Conservation (phyloP, 805 yeast species). For the Pichia nanzhaoensis region DNA sequence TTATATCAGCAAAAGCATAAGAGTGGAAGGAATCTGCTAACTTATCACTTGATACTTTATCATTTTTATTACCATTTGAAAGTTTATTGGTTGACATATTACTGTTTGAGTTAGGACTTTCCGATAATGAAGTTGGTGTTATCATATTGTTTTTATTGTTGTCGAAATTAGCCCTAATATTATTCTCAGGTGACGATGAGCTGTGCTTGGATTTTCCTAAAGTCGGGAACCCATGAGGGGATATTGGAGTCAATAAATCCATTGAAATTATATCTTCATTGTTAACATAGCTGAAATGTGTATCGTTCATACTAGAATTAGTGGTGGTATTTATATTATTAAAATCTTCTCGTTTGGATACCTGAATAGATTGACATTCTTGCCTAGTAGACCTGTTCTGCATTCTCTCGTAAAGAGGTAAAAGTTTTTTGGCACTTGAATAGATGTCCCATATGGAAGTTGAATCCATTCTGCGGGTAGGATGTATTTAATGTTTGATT, state of each 20-base stretch:
- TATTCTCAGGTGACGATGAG: background rate
- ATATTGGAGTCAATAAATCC: conserved; percentile 21
- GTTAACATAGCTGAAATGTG: conserved; percentile 4
- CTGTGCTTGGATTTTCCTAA: background rate
- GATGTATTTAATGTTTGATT: too few relatives aligned
- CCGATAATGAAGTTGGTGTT: conserved; percentile 21
- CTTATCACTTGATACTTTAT: background rate
- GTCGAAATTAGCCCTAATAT: background rate
- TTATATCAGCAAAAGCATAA: conserved; percentile 22
- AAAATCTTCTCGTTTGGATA: background rate
- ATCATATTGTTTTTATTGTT: conserved; percentile 15
- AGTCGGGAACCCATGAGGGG: conserved; percentile 1
- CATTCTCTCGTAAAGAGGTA: conserved; percentile 31
- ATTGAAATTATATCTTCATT: conserved; percentile 14
- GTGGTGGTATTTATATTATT: background rate
- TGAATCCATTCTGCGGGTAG: too few relatives aligned
- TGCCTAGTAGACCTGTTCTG: conserved; percentile 24
- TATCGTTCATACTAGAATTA: background rate
- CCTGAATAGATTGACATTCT: conserved; percentile 23
- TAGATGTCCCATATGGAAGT: conserved; percentile 33
- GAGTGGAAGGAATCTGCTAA: conserved; percentile 3
- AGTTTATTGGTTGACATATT: background rate
- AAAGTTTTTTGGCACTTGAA: conserved; percentile 26
- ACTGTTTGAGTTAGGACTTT: conserved; percentile 7
- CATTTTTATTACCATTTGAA: background rate